Conservation (phyloP, 2,329 filamentous ascomycete species). For the Lachnellula cervina region DNA sequence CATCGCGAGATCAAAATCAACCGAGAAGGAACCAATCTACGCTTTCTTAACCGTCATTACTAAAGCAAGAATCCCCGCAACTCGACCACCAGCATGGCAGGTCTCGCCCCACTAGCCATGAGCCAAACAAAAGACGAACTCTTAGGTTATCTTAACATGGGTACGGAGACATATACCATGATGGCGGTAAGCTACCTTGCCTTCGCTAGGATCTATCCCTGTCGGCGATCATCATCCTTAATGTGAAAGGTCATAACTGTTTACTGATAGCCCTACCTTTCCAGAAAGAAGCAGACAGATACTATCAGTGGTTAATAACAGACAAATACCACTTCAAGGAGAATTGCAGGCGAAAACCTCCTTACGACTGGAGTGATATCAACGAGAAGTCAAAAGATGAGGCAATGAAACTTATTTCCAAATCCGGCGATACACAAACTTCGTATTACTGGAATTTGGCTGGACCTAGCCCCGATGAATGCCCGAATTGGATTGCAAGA, state of each 20-base stretch:
- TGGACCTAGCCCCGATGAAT: conserved; percentile 13
- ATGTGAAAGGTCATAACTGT: conserved; percentile 7
- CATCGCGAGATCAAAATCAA: conserved; percentile 1
- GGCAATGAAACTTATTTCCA: conserved; percentile 25
- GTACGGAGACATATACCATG: conserved; percentile 22
- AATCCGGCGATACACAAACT: conserved; percentile 20
- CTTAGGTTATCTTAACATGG: conserved; percentile 25
- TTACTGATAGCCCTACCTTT: conserved; percentile 17
- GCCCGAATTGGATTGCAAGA: conserved; percentile 31
- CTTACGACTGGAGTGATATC: conserved; percentile 33
- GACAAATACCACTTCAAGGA: conserved; percentile 27
- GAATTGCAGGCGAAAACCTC: conserved; percentile 28
- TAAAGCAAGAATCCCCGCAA: neutral
- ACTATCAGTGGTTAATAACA: conserved; percentile 29
- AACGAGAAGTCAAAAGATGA: conserved; percentile 29
- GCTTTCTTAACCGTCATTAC: neutral
- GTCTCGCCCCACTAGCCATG: conserved; percentile 25
- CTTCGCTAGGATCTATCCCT: neutral
- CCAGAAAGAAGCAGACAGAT: conserved; percentile 31
- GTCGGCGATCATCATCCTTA: neutral
- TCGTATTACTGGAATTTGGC: conserved; percentile 28
- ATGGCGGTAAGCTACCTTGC: conserved; percentile 28
- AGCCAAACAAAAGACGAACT: conserved; percentile 31
- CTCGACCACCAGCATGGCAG: conserved; percentile 14
- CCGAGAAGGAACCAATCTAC: neutral